Base-by-base conservation (phyloP, 2,329 filamentous ascomycete species). In the Apiospora malaysiana region DNA sequence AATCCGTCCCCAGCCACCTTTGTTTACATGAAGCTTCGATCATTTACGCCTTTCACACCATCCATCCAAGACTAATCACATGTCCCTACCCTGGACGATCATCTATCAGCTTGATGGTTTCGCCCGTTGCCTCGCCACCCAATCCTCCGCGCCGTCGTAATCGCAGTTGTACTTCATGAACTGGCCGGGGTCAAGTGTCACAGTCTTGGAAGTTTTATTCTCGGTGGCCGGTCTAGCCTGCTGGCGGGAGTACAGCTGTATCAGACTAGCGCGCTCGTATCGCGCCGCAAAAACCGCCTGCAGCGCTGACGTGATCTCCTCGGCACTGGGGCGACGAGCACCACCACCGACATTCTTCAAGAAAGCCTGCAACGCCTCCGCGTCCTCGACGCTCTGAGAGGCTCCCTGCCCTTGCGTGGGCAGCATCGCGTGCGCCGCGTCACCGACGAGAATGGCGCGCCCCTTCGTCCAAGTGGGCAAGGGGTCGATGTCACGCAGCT, bases 401-500 rank as follows among this genome's bases (percentile, higher is more conserved):
- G 81, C 82, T 6, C 82, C 83, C 72, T 84, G 81, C 4, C 81
- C 82, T 72, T 82, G 80, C 1, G 80, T 82, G 0, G 83, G 83
- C 6, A 83, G 75, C 73, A 74, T 74, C 0, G 73, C 72, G 46
- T 74, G 71, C 40, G 71, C 72, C 23, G 73, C 72, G 47, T 74
- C 72, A 12, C 72, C 72, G 8, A 74, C 67, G 5, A 74, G 51
- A 42, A 72, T 56, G 45, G 65, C 68, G n/a, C 74, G 73, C 0
- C 74, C 75, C 4, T 47, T 75, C 78, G 81, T 78, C 81, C 81
- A 83, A 6, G 74, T 80, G 2, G 73, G 70, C n/a, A 85, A 69
- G 0, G 83, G 81, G 67, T 85, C 83, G 37, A 83, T 72, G 71
- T 86, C 84, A 40, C 83, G 81, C 1, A 85, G 75, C 71, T 85